These are phyloP conservation scores for Aegilops tauschii DNA, from an alignment of 176 grass and related monocot species.

Conservation along the genomic window DNA sequence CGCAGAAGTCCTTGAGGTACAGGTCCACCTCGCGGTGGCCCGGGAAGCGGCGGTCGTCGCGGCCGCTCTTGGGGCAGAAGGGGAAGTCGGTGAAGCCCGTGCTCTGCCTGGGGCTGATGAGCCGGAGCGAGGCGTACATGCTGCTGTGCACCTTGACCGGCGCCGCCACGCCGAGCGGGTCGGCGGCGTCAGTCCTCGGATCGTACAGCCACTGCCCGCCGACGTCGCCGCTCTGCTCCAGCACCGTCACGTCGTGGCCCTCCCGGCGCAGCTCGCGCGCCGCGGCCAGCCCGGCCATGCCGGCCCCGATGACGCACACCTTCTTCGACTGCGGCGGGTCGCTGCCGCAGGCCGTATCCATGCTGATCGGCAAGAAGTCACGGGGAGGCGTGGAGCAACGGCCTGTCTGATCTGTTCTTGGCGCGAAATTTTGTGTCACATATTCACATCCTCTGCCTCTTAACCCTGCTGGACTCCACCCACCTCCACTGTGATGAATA, in stretches of 20 bases:
- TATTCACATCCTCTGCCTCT: too few species aligned
- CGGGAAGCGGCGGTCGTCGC: constrained; percentile 26
- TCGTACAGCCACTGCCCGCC: constrained; percentile 45
- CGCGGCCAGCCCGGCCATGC: neutral
- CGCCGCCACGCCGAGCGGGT: too few species aligned
- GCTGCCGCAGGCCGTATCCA: neutral
- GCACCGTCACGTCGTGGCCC: neutral
- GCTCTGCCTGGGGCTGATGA: neutral
- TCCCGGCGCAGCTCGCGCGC: constrained; percentile 22
- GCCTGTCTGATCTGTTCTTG: too few species aligned
- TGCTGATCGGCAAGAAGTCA: too few species aligned
- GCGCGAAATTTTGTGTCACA: too few species aligned
- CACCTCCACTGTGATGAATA: too few species aligned
- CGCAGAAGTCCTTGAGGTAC: constrained; percentile 36
- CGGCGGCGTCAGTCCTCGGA: too few species aligned
- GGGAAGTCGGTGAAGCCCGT: constrained; percentile 40
- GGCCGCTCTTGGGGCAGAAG: neutral
- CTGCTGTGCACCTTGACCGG: neutral
- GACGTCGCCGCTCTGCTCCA: constrained; percentile 23
- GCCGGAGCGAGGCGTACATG: constrained; percentile 34
- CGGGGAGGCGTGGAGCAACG: too few species aligned
- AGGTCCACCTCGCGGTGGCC: constrained; percentile 20
- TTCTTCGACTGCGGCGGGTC: neutral
- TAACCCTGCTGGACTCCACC: too few species aligned
- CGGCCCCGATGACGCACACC: neutral